Conservation (phyloP, 169 alveolate genomes). For the Plasmodium adleri region DNA sequence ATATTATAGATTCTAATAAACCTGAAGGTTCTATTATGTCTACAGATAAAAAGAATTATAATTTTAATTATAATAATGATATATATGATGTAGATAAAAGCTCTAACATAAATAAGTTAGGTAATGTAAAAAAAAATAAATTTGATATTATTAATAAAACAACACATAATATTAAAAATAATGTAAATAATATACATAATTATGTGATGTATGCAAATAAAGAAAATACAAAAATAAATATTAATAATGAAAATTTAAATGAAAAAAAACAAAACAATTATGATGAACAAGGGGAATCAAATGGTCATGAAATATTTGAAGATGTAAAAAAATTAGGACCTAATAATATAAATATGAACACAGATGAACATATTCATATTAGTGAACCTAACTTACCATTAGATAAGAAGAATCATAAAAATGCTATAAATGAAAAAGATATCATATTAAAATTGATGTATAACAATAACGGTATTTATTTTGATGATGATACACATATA, state of each 20-base stretch:
- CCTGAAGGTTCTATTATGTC: background rate
- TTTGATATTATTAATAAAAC: background rate
- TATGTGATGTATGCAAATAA: constrained; percentile 5
- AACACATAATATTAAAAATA: constrained; percentile 13
- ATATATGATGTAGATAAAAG: background rate
- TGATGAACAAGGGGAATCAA: background rate
- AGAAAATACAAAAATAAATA: constrained; percentile 6
- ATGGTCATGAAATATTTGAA: too few relatives aligned
- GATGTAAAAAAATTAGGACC: too few relatives aligned
- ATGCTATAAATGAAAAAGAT: constrained; percentile 23
- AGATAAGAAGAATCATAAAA: background rate
- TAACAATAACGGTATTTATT: constrained; percentile 63
- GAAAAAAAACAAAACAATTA: background rate
- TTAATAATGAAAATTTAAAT: background rate
- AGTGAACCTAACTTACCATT: background rate
- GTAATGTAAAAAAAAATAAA: background rate
- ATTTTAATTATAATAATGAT: background rate
- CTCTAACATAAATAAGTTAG: background rate
- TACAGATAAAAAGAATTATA: background rate
- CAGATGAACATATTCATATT: background rate
- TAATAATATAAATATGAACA: background rate
- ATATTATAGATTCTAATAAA: constrained; percentile 16
- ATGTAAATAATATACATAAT: constrained; percentile 1
- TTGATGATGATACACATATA: constrained; percentile 5
- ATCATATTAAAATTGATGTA: constrained; percentile 61